Conservation (phyloP, 2,329 filamentous ascomycete genomes). For the Stagonosporopsis vannaccii region DNA sequence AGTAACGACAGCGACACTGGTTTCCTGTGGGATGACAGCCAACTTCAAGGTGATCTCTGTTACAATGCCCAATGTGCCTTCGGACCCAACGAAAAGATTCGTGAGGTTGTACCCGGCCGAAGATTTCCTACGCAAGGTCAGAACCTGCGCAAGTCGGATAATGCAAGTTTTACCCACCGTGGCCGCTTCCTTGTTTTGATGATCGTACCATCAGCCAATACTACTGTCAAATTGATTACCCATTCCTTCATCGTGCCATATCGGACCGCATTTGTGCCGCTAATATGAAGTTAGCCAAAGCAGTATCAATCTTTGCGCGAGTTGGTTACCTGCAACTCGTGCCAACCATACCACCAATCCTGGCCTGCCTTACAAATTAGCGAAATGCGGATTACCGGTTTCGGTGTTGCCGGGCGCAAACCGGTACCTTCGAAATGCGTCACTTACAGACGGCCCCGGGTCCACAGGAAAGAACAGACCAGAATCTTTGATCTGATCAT, state of each 20-base stretch:
- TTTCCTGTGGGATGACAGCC: constrained; percentile 76
- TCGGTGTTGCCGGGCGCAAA: constrained; percentile 19
- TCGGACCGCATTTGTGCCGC: constrained; percentile 79
- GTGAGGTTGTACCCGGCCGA: constrained; percentile 86
- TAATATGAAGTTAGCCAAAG: constrained; percentile 43
- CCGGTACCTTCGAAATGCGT: constrained; percentile 4
- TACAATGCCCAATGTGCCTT: constrained; percentile 81
- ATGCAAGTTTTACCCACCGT: constrained; percentile 49
- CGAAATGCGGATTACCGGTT: constrained; percentile 24
- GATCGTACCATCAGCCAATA: constrained; percentile 77
- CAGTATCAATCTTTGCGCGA: background rate
- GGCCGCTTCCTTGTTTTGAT: constrained; percentile 82
- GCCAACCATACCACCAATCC: constrained; percentile 84
- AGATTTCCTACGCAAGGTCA: constrained; percentile 63
- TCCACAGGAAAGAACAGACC: constrained; percentile 93
- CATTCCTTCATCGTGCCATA: constrained; percentile 91
- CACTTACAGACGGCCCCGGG: constrained; percentile 68
- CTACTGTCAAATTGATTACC: constrained; percentile 83
- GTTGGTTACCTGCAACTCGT: constrained; percentile 64
- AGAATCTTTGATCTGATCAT: constrained; percentile 73
- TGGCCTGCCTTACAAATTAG: constrained; percentile 58
- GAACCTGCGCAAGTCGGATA: background rate
- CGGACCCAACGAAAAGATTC: constrained; percentile 78
- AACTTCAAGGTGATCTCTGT: constrained; percentile 85
- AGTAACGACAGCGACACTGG: constrained; percentile 79